phyloP scores from a whole-genome alignment of 768 basidiomycete genomes.

The Lactarius deliciosus region DNA sequence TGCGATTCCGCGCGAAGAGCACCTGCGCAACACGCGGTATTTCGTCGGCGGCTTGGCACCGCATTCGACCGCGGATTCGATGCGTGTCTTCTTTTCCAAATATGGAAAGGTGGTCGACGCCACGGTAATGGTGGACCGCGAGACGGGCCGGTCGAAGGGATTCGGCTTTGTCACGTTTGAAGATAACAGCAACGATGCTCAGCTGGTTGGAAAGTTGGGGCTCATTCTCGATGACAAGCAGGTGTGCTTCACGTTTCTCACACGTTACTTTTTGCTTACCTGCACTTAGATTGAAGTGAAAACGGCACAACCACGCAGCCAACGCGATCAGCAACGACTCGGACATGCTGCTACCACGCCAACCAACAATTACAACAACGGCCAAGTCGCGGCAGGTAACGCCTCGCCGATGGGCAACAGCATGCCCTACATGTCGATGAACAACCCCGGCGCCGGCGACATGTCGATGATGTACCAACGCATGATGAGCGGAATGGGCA shows the following conservation, averaged over 20 bases:
- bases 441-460: constrained; percentile 30
- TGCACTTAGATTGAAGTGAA: constrained; percentile 90
- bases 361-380: constrained; percentile 30
- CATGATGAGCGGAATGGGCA: constrained; percentile 86
- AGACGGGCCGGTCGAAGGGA: constrained; percentile 92
- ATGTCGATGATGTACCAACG: constrained; percentile 73
- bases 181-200: constrained; percentile 84
- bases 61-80: constrained; percentile 88
- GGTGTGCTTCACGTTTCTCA: too few species aligned
- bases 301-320: constrained; percentile 87
- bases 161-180: constrained; percentile 98
- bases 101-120: constrained; percentile 97
- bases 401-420: constrained; percentile 35
- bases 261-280: too few species aligned
- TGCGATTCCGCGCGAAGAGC: constrained; percentile 95
- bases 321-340: constrained; percentile 61
- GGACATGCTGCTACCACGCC: constrained; percentile 18
- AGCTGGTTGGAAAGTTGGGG: constrained; percentile 86
- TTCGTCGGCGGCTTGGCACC: constrained; percentile 95
- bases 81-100: constrained; percentile 92
- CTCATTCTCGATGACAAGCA: constrained; percentile 84
- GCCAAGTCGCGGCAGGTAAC: constrained; percentile 33
- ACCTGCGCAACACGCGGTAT: constrained; percentile 88
- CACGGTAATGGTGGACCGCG: constrained; percentile 97
- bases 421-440: constrained; percentile 44